Percentiles rank a stretch among this genome's conserved stretches.
Conservation (phyloP, 2,329 filamentous ascomycete species). For the Pyricularia sp. region DNA sequence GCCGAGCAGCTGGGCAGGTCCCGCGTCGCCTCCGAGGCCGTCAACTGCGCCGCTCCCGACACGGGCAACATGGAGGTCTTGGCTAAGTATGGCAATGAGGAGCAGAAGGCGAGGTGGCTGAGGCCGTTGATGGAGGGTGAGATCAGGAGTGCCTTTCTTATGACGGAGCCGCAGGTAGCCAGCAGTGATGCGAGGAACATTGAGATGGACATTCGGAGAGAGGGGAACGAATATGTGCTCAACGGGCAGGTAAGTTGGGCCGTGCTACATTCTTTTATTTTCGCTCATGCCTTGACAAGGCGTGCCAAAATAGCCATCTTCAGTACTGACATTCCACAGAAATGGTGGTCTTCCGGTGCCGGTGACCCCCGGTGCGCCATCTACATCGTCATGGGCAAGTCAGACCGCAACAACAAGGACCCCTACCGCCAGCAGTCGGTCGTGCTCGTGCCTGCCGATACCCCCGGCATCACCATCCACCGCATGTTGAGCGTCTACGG, state of each 20-base stretch:
- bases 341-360: constrained; percentile 98
- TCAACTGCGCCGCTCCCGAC: constrained; percentile 82
- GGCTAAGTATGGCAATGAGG: constrained; percentile 78
- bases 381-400: constrained; percentile 96
- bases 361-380: constrained; percentile 85
- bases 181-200: constrained; percentile 92
- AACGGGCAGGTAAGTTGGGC: constrained; percentile 60
- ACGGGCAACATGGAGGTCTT: constrained; percentile 94
- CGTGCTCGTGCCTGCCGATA: constrained; percentile 68
- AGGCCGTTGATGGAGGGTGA: constrained; percentile 68
- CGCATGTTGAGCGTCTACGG: constrained; percentile 91
- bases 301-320: neutral
- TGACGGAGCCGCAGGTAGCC: constrained; percentile 85
- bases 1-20: constrained; percentile 90
- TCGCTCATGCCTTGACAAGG: neutral
- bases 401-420: constrained; percentile 59
- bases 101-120: constrained; percentile 76
- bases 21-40: constrained; percentile 67
- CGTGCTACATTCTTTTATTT: neutral
- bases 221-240: constrained; percentile 80
- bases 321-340: constrained; percentile 33
- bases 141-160: constrained; percentile 82
- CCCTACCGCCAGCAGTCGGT: constrained; percentile 88
- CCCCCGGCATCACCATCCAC: constrained; percentile 80
- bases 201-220: constrained; percentile 64